Conservation (phyloP, 352 stramenopile genomes). For the Globisporangium nagaii region DNA sequence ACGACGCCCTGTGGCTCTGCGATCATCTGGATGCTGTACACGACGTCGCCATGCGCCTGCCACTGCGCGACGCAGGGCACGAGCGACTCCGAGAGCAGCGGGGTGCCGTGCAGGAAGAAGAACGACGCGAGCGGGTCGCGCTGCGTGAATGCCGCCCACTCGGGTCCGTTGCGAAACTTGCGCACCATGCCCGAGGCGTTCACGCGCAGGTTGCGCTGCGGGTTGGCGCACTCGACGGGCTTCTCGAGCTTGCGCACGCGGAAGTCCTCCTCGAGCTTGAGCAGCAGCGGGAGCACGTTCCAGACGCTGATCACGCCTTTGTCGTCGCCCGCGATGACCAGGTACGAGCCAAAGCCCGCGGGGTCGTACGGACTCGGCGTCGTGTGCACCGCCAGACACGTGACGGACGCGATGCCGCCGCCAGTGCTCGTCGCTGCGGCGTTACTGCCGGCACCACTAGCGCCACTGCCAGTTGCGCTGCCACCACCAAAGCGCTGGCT, state of each 20-base stretch:
- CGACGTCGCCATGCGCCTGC: slow-evolving; percentile 64
- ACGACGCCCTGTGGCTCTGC: slow-evolving; percentile 60
- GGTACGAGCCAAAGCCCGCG: slow-evolving; percentile 26
- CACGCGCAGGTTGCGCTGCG: slow-evolving; percentile 66
- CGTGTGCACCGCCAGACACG: slow-evolving; percentile 33
- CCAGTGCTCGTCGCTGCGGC: no score
- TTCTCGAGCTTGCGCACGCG: slow-evolving; percentile 38
- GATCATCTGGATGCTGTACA: slow-evolving; percentile 77
- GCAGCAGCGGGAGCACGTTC: slow-evolving; percentile 62
- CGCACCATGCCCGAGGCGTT: slow-evolving; percentile 64
- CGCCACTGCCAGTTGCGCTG: not conserved
- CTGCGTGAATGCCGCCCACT: slow-evolving; percentile 47
- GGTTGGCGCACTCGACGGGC: slow-evolving; percentile 63
- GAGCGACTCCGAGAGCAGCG: slow-evolving; percentile 26
- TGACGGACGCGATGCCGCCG: slow-evolving; percentile 37
- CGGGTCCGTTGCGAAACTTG: slow-evolving; percentile 55
- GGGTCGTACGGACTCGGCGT: slow-evolving; percentile 18
- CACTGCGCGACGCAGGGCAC: slow-evolving; percentile 50
- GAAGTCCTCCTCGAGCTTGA: slow-evolving; percentile 42
- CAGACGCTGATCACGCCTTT: slow-evolving; percentile 70
- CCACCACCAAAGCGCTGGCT: slow-evolving; percentile 15
- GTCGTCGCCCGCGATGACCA: slow-evolving; percentile 71
- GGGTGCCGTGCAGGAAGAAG: slow-evolving; percentile 50
- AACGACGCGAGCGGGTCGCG: slow-evolving; percentile 52
- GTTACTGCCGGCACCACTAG: not conserved